Evolutionary conservation across 208 protist genomes (phyloP), one percentile per base, ranked within the genome.

Genomic region (Tetramitus jugosus): DNA sequence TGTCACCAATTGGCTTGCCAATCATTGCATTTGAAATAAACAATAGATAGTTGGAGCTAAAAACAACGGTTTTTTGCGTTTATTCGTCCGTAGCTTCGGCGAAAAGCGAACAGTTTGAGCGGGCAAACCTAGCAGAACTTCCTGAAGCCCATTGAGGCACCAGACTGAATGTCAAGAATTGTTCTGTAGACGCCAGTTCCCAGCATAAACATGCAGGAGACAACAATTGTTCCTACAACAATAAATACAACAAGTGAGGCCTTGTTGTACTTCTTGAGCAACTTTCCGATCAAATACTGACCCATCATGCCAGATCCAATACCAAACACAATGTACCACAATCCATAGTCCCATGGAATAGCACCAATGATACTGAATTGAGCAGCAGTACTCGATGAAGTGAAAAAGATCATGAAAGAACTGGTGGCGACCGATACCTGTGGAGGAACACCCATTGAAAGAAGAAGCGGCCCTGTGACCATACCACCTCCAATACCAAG

Each of bases 401-500:
- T 60, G 40, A 60, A 60, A 4, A 75, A 75, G 42, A 68, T 64
- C 64, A 49, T 65, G 26, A 82, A 80, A 29, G 62, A 23, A 43
- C 31, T 20, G n/a, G 80, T 82, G 23, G 80, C 78, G 37, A 79
- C 45, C 23, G 46, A 78, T 40, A 82, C 78, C 10, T 13, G 8
- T 26, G 79, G 79, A 43, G 35, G 29, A 31, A 79, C 14, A 26
- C 80, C 80, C 4, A 82, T 40, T 13, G n/a, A 40, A 13, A 82
- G 29, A 7, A 82, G 4, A 10, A 82, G 62, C 26, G 80, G 80
- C 23, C n/a, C n/a, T 26, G 23, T 62, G 14, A 82, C 56, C 77
- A 82, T 81, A 26, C 67, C 80, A 29, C 77, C 80, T 53, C 80
- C 80, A 53, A 82, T 82, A 29, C 80, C 80, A 1, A 82, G 23